phyloP scores from a whole-genome alignment of 495 filamentous ascomycete species.

The Sporormia fimetaria region DNA sequence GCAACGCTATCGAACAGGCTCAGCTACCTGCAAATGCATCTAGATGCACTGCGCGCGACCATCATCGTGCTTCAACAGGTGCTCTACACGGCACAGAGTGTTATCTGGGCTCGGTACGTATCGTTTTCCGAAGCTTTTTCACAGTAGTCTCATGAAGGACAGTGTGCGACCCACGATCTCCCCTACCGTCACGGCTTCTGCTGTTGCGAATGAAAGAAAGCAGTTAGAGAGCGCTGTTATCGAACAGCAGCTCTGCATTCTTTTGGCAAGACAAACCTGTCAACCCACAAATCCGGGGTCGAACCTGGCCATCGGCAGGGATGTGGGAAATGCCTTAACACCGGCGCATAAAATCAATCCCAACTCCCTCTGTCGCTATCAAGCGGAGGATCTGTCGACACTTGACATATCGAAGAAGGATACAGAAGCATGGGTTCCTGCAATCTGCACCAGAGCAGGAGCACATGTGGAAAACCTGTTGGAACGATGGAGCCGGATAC shows the following conservation, averaged over 20 bases:
- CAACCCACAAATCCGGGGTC: constrained; percentile 4
- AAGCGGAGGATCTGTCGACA: constrained; percentile 7
- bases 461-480: constrained; percentile 15
- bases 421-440: constrained; percentile 9
- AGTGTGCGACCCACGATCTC: constrained; percentile 14
- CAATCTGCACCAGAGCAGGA: constrained; percentile 7
- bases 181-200: constrained; percentile 5
- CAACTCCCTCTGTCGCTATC: constrained; percentile 16
- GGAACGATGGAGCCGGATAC: constrained; percentile 16
- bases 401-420: constrained; percentile 2
- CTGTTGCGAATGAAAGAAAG: constrained; percentile 17
- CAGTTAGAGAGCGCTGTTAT: constrained; percentile 22
- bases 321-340: neutral
- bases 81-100: constrained; percentile 17
- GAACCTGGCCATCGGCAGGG: constrained; percentile 4
- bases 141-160: neutral
- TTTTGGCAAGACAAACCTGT: constrained; percentile 5
- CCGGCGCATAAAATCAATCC: too few species aligned
- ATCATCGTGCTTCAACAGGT: constrained; percentile 20
- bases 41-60: constrained; percentile 16
- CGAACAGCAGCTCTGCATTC: constrained; percentile 21
- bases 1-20: constrained; percentile 2
- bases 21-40: constrained; percentile 17
- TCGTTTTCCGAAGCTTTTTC: neutral
- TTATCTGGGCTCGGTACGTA: constrained; percentile 17